These are phyloP conservation scores for Pseudogymnoascus pannorum DNA, from an alignment of 2,329 filamentous ascomycete genomes.

Conservation along the genomic window DNA sequence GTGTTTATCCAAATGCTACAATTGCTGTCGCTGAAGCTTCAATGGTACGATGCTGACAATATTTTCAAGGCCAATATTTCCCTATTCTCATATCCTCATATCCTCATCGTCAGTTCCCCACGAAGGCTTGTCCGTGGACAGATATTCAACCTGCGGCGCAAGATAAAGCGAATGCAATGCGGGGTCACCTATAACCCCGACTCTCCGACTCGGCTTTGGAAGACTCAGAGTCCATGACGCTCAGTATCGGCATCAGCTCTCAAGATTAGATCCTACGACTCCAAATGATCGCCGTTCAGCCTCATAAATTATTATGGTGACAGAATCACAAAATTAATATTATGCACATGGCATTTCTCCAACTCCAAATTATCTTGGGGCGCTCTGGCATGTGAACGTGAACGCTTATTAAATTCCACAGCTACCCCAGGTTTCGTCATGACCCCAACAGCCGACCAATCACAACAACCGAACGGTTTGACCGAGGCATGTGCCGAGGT, in stretches of 20 bases:
- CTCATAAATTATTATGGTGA: neutral
- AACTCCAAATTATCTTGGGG: conserved; percentile 1
- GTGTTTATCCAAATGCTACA: neutral
- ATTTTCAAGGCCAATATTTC: neutral
- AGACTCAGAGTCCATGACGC: neutral
- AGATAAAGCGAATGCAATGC: neutral
- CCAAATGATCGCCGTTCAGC: neutral
- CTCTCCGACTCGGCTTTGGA: neutral
- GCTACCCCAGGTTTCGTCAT: conserved; percentile 9
- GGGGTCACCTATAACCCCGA: neutral
- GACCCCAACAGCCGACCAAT: conserved; percentile 2
- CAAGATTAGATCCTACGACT: neutral
- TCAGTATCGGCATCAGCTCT: neutral
- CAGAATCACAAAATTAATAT: neutral
- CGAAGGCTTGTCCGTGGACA: neutral
- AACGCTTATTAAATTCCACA: conserved; percentile 7
- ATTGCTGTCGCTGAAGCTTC: neutral
- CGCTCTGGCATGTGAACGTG: conserved; percentile 10
- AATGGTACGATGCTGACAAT: neutral
- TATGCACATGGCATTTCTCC: neutral
- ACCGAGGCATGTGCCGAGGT: conserved; percentile 10
- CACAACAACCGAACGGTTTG: neutral
- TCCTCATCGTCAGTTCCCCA: neutral
- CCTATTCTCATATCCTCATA: neutral
- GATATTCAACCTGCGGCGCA: neutral